Evolutionary conservation across 805 yeast genomes (phyloP), one percentile per base, ranked within the genome.

Genomic region (Candida nanaspora): DNA sequence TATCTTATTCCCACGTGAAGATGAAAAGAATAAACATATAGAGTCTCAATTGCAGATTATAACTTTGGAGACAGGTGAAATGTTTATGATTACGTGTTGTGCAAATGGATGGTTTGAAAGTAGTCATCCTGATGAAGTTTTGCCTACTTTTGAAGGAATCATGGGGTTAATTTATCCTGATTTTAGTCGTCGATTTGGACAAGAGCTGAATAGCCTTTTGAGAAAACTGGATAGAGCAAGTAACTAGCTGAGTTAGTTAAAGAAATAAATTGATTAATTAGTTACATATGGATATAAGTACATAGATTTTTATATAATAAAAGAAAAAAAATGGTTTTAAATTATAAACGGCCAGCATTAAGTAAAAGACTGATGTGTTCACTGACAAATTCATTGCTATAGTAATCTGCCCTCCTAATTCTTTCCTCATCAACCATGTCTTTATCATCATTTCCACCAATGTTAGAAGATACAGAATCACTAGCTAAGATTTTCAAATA

Each of bases 401-500:
- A 93, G 62, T 82, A 93, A 15, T 80, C 78, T 3, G 96, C 78
- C 52, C 83, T 76, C 65, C 98, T 78, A 5, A 87, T 95, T 18
- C 76, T 69, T 56, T 89, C 97, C 63, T 91, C 97, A 56, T 85
- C 93, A 52, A 55, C 46, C 20, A 51, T 33, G 19, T 62, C 65
- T 23, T 55, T 57, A 19, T 49, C 48, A n/a, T 61, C 63, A 39
- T 50, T 56, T 11, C 19, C 34, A n/a, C 22, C 19, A 19, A 31
- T 18, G 19, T 16, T 31, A 9, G 22, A 31, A 2, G 63, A 54
- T 41, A 63, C 56, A 22, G 67, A 60, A 48, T 93, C 98, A 48
- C 95, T 88, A 44, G 87, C 76, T 47, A 93, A 70, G 13, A 91
- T 84, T 63, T 84, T 88, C 54, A 93, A 70, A 37, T 91, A 85